phyloP scores from a whole-genome alignment of 768 basidiomycete genomes.

The Udeniomyces megalosporus region DNA sequence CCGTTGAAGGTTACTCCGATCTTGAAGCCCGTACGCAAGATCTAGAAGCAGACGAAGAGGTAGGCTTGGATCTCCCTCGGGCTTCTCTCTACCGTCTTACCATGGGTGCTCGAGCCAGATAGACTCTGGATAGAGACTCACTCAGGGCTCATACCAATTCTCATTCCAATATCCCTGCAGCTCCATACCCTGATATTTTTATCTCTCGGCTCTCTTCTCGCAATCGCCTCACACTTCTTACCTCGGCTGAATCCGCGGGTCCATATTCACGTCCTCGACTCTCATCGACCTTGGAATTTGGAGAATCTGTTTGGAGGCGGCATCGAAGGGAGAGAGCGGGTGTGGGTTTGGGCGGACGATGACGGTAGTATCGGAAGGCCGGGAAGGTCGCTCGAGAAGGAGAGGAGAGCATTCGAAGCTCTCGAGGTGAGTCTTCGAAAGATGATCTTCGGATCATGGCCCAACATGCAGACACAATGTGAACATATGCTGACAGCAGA shows the following conservation, averaged over 20 bases:
- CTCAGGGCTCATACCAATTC: neutral
- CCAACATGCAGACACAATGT: too few species aligned
- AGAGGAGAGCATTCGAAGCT: slow-evolving; percentile 69
- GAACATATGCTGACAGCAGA: too few species aligned
- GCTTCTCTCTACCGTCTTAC: neutral
- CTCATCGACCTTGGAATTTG: slow-evolving; percentile 75
- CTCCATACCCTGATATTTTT: slow-evolving; percentile 71
- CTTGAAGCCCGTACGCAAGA: slow-evolving; percentile 51
- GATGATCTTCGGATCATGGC: too few species aligned
- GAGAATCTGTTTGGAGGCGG: slow-evolving; percentile 54
- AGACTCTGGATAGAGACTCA: too few species aligned
- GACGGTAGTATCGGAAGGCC: neutral
- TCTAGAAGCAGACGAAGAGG: slow-evolving; percentile 50
- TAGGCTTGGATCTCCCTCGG: slow-evolving; percentile 26
- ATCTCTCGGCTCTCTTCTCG: slow-evolving; percentile 79
- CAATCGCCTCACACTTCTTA: slow-evolving; percentile 46
- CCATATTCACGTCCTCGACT: slow-evolving; percentile 85
- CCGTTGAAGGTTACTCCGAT: slow-evolving; percentile 70
- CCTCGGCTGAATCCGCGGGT: slow-evolving; percentile 33
- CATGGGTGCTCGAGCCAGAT: too few species aligned
- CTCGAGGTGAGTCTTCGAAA: slow-evolving; percentile 60
- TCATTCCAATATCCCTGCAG: slow-evolving; percentile 27
- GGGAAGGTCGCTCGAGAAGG: slow-evolving; percentile 39
- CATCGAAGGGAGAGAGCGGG: slow-evolving; percentile 32
- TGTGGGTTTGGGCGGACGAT: slow-evolving; percentile 89